phyloP scores from a whole-genome alignment of 257 asterid species.

The Verbascum thapsus region DNA sequence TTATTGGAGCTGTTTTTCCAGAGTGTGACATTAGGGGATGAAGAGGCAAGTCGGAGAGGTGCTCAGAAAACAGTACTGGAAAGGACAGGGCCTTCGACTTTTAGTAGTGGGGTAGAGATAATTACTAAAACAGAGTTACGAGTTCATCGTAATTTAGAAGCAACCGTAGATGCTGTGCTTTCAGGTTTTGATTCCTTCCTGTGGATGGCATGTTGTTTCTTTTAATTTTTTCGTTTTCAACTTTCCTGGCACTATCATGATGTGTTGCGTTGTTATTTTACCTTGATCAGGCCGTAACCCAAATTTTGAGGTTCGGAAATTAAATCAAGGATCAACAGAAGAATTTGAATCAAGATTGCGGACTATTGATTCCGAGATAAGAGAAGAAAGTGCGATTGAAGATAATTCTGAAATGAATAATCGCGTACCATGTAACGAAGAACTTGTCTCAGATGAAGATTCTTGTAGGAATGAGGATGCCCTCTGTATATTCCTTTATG shows the following conservation, averaged over 20 bases:
- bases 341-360: conserved; percentile 35
- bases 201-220: conserved; percentile 19
- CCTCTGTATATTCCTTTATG: conserved; percentile 76
- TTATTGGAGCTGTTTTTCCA: conserved; percentile 42
- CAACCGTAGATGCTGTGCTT: conserved; percentile 89
- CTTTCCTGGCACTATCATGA: conserved; percentile 12
- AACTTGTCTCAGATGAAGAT: conserved; percentile 40
- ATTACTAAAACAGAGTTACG: conserved; percentile 78
- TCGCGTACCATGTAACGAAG: conserved; percentile 27
- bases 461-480: conserved; percentile 46
- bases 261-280: conserved; percentile 20
- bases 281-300: conserved; percentile 71
- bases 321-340: conserved; percentile 46
- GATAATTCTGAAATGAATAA: conserved; percentile 35
- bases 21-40: conserved; percentile 99
- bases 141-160: conserved; percentile 80
- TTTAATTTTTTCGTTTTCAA: conserved; percentile 21
- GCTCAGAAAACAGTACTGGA: conserved; percentile 92
- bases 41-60: conserved; percentile 96
- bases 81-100: conserved; percentile 96
- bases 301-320: conserved; percentile 71
- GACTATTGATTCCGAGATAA: conserved; percentile 38
- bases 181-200: conserved; percentile 52
- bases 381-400: conserved; percentile 37
- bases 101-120: conserved; percentile 89